A percentile compares a stretch with the other conserved stretches of the same genome.
Conservation (phyloP, 2,329 filamentous ascomycete genomes). For the Penicillium vulpinum region DNA sequence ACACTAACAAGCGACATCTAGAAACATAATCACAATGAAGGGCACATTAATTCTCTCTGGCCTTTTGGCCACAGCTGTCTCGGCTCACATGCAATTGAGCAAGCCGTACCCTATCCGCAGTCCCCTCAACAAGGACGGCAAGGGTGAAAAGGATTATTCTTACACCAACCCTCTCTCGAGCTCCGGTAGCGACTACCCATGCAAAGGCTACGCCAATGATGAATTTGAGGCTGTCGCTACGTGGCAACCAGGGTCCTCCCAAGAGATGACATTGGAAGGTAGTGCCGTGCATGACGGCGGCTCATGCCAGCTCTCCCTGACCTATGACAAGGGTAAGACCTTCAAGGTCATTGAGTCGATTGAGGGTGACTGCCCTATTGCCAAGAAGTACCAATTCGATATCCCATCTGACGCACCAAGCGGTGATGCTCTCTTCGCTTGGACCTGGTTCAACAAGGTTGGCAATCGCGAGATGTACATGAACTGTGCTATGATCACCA, state of each 20-base stretch:
- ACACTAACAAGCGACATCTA: slow-evolving; percentile 2
- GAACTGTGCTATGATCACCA: slow-evolving; percentile 74
- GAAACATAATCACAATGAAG: slow-evolving; percentile 33
- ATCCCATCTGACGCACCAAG: slow-evolving; percentile 64
- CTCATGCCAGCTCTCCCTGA: slow-evolving; percentile 73
- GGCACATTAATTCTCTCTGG: slow-evolving; percentile 28
- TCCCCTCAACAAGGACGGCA: slow-evolving; percentile 49
- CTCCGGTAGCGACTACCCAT: slow-evolving; percentile 67
- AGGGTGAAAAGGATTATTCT: slow-evolving; percentile 63
- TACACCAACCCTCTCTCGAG: slow-evolving; percentile 67
- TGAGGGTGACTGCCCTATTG: slow-evolving; percentile 57
- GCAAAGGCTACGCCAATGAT: slow-evolving; percentile 66
- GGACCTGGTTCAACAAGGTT: slow-evolving; percentile 75
- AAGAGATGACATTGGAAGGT: slow-evolving; percentile 65
- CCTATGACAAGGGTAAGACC: slow-evolving; percentile 68
- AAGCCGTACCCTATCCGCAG: slow-evolving; percentile 56
- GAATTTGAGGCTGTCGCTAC: slow-evolving; percentile 57
- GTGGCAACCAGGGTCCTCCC: slow-evolving; percentile 62
- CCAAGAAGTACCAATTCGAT: slow-evolving; percentile 62
- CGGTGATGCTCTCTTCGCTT: slow-evolving; percentile 66
- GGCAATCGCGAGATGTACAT: slow-evolving; percentile 86
- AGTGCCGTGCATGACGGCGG: slow-evolving; percentile 67
- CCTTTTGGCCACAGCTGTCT: slow-evolving; percentile 35
- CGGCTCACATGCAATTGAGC: slow-evolving; percentile 58
- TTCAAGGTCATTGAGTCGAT: slow-evolving; percentile 70